Evolutionary conservation across 2,329 filamentous ascomycete genomes (phyloP).

Genomic region (Colletotrichum ledebouriae): DNA sequence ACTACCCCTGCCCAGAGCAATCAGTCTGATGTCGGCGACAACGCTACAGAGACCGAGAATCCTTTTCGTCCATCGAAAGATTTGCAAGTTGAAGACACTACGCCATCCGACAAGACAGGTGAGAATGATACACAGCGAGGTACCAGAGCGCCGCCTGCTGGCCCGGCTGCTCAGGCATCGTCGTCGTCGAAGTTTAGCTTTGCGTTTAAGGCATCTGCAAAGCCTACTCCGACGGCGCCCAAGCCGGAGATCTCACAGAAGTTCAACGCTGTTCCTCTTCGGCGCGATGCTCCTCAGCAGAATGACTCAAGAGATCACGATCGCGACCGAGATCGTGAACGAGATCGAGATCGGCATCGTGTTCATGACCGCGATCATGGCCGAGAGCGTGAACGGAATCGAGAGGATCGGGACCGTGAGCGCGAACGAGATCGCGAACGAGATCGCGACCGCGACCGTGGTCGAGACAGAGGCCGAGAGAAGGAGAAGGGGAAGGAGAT

Average conservation of each 20-base stretch:
- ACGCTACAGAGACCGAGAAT: constrained; percentile 66
- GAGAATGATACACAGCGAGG: constrained; percentile 67
- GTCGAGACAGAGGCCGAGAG: constrained; percentile 52
- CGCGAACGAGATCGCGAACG: constrained; percentile 48
- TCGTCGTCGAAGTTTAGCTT: constrained; percentile 87
- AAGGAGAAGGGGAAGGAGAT: constrained; percentile 54
- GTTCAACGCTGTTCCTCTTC: constrained; percentile 73
- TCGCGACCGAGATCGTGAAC: constrained; percentile 48
- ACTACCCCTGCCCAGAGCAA: constrained; percentile 42
- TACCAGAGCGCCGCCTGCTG: constrained; percentile 65
- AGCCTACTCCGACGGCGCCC: constrained; percentile 67
- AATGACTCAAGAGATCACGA: constrained; percentile 44
- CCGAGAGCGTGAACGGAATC: constrained; percentile 48
- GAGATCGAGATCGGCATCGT: constrained; percentile 47
- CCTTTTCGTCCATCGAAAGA: constrained; percentile 75
- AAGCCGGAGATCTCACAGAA: constrained; percentile 77
- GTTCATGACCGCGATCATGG: constrained; percentile 49
- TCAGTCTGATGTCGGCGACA: constrained; percentile 52
- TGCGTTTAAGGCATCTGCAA: constrained; percentile 84
- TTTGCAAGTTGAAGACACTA: constrained; percentile 73
- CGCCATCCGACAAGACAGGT: constrained; percentile 54
- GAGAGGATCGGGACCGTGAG: constrained; percentile 40
- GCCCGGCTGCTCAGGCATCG: constrained; percentile 64
- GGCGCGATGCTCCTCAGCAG: constrained; percentile 56
- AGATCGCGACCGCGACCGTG: constrained; percentile 48